Base-by-base conservation (phyloP, 148 eudicot species). In the Salicornia ramosissima region DNA sequence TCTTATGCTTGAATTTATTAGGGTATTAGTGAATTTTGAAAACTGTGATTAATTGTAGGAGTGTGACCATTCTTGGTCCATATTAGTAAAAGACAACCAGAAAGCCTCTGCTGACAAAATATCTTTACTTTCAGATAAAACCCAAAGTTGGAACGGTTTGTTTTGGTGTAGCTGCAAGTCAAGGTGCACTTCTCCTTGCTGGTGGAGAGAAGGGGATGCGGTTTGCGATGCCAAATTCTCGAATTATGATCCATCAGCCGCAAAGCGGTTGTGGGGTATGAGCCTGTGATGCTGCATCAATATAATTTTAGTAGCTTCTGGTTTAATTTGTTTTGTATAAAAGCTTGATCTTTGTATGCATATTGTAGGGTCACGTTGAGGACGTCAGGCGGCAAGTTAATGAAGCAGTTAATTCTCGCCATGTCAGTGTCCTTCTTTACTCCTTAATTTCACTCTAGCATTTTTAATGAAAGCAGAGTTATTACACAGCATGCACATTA, bases 181-280 rank as follows among this genome's bases (percentile, higher is more conserved):
- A 92, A 71, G 96, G 82, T 54, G 88, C 96, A 15, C 87, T 92
- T 77, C 88, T 92, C 76, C 98, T 92, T 81, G 96, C 98, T 66
- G 96, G 96, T 78, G 98, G 98, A 75, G 91, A 92, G 67, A 92
- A 90, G 82, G 98, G 98, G 34, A 92, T 92, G 98, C 88, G 98
- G 28, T 92, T 88, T 74, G 78, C 98, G 15, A 92, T 92, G 98
- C 98, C 98, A 80, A 92, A 92, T 82, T 70, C 96, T 36, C 96
- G 96, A 43, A 77, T 92, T 58, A 92, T 90, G 98, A 90, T 92
- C 68, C 94, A 92, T 72, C 98, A 90, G 71, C 96, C 98, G 0
- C 91, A 84, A 75, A 83, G 91, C 86, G 87, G 85, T 53, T 74
- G 83, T 61, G 96, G 87, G 91, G 98, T 92, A 89, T 53, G 84